Evolutionary conservation across 345 rosid species (phyloP).

Genomic region (Pelargonium nanum): DNA sequence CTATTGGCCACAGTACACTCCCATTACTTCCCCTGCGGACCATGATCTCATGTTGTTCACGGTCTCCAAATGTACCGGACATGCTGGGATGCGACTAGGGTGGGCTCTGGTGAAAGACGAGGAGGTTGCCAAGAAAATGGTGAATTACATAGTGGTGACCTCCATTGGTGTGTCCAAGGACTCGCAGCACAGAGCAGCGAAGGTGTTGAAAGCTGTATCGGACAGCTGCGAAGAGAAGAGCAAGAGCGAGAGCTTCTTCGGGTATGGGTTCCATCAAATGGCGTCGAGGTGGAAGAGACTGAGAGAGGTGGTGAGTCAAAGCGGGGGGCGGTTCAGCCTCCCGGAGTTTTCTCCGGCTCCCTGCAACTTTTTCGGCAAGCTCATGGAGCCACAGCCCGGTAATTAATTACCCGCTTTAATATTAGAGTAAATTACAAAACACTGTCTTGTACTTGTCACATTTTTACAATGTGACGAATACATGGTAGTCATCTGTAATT

Average conservation of each 20-base stretch:
- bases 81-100: constrained; percentile 95
- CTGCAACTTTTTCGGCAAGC: constrained; percentile 43
- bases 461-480: too few relatives aligned
- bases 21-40: constrained; percentile 53
- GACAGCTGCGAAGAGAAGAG: constrained; percentile 29
- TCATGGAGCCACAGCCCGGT: constrained; percentile 66
- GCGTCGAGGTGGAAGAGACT: constrained; percentile 56
- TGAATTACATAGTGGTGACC: constrained; percentile 71
- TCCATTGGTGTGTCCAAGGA: constrained; percentile 87
- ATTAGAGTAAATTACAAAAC: too few relatives aligned
- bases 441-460: too few relatives aligned
- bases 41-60: constrained; percentile 81
- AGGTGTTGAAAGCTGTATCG: constrained; percentile 45
- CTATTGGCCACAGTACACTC: constrained; percentile 92
- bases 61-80: constrained; percentile 76
- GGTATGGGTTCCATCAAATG: constrained; percentile 41
- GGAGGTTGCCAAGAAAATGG: constrained; percentile 61
- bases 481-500: too few relatives aligned
- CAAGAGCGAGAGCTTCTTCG: constrained; percentile 37
- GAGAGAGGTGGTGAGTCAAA: constrained; percentile 45
- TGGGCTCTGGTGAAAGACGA: constrained; percentile 83
- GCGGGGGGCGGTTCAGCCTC: constrained; percentile 40
- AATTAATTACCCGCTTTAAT: too few relatives aligned
- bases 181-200: constrained; percentile 82
- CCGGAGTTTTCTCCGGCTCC: constrained; percentile 41